Conservation (phyloP, 202 grass and related monocot genomes). For the Panicum virgatum region DNA sequence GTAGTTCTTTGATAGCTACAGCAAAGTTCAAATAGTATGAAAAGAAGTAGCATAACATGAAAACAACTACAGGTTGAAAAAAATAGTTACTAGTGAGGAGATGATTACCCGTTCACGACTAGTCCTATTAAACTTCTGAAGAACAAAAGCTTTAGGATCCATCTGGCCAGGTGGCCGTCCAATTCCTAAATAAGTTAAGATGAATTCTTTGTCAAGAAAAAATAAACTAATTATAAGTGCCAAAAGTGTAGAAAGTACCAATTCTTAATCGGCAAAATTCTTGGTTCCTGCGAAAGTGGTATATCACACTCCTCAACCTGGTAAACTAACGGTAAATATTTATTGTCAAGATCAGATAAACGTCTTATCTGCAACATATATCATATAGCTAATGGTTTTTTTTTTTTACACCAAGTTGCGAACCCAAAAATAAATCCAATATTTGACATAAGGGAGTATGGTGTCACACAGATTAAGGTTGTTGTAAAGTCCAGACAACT, state of each 20-base stretch:
- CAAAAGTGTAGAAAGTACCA: constrained; percentile 46
- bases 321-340: constrained; percentile 48
- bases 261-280: constrained; percentile 91
- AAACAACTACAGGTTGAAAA: constrained; percentile 26
- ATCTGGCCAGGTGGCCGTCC: constrained; percentile 84
- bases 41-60: constrained; percentile 10
- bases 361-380: constrained; percentile 1
- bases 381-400: background rate
- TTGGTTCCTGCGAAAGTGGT: constrained; percentile 77
- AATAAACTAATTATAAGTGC: constrained; percentile 14
- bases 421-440: background rate
- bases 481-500: background rate
- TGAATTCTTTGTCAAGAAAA: constrained; percentile 5
- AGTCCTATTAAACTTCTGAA: constrained; percentile 83
- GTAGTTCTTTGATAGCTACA: constrained; percentile 23
- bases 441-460: background rate
- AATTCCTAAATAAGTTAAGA: constrained; percentile 61
- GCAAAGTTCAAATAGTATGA: constrained; percentile 5
- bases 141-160: constrained; percentile 94
- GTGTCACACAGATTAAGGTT: constrained; percentile 14
- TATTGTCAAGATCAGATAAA: constrained; percentile 37
- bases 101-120: constrained; percentile 69
- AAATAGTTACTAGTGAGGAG: background rate
- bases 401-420: background rate
- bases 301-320: constrained; percentile 82